Evolutionary conservation across 169 alveolate species (phyloP), one percentile per base, ranked within the genome.

Genomic region (Amoebophrya sp.): DNA sequence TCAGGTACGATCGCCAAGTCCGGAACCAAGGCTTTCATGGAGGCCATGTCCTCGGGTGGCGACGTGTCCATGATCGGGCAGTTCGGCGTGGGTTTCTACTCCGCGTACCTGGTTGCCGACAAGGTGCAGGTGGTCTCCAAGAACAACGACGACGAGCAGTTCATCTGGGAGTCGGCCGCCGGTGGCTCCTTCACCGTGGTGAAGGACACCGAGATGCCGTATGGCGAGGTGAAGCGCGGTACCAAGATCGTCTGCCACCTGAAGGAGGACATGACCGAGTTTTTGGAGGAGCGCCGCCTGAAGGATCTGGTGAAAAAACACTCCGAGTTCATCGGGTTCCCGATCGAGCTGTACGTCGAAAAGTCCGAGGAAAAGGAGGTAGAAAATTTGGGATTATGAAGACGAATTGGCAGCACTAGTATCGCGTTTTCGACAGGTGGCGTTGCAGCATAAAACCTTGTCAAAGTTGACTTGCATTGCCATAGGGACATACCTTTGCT

Each of bases 1-100:
- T 13, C 78, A 58, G 88, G 88, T 29, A 98, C 99, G 90, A 98
- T 98, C 91, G 99, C 99, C 87, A 97, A 98, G 91, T 98, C 99
- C 39, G 99, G 99, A 58, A 98, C 99, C 90, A 98, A 98, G 95
- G 99, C 99, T 31, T 98, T 98, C 96, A 98, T 98, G 99, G 99
- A 98, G 95, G 99, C 99, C 50, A 93, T 98, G 69, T 95, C 97
- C 69, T 97, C 98, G 67, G 99, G 99, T 40, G 99, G 99, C 39
- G 99, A 98, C 92, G 97, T 98, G 91, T 96, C 99, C 90, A 97
- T 98, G 99, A 98, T 98, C 92, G 99, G 99, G 31, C 99, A 98
- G 96, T 98, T 98, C 92, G 99, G 99, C 94, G 99, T 98, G 69
- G 99, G 99, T 42, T 69, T 69, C 88, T 69, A 69, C 88, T 69